These are phyloP conservation scores for Ogataea siamensis DNA, from an alignment of 805 yeast species.

Conservation along the genomic window DNA sequence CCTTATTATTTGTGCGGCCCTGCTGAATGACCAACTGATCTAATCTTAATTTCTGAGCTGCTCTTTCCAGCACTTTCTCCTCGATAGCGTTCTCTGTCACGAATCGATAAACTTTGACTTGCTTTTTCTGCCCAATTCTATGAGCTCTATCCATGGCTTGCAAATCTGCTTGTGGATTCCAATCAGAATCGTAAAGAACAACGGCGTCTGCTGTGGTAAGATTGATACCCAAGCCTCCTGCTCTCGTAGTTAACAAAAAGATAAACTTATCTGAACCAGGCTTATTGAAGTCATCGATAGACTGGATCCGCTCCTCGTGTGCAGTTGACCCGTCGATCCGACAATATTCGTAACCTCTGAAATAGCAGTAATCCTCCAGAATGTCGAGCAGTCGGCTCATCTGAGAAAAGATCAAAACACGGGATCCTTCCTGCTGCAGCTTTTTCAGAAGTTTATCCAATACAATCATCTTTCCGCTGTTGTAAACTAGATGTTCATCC, in stretches of 20 bases:
- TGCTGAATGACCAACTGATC: slow-evolving; percentile 97
- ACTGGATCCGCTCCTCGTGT: slow-evolving; percentile 88
- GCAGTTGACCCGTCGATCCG: slow-evolving; percentile 92
- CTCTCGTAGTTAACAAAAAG: slow-evolving; percentile 87
- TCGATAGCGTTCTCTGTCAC: slow-evolving; percentile 96
- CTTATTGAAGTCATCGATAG: slow-evolving; percentile 87
- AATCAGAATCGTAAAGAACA: slow-evolving; percentile 85
- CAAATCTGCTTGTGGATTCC: slow-evolving; percentile 98
- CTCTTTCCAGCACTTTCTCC: slow-evolving; percentile 92
- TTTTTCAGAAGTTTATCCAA: slow-evolving; percentile 78
- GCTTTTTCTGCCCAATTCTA: slow-evolving; percentile 95
- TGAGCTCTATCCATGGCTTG: slow-evolving; percentile 99
- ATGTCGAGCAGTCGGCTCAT: slow-evolving; percentile 90
- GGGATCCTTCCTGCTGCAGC: slow-evolving; percentile 71
- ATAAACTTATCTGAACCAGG: slow-evolving; percentile 82
- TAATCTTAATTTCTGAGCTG: slow-evolving; percentile 87
- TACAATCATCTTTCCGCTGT: slow-evolving; percentile 88
- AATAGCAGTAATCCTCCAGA: slow-evolving; percentile 85
- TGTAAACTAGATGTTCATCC: slow-evolving; percentile 88
- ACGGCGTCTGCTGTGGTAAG: slow-evolving; percentile 91
- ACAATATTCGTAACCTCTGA: slow-evolving; percentile 82
- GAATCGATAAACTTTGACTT: slow-evolving; percentile 87
- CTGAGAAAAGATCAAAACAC: slow-evolving; percentile 89
- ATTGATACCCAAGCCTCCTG: slow-evolving; percentile 95
- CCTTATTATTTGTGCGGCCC: slow-evolving; percentile 58